Percentiles rank a stretch among this genome's conserved stretches.
phyloP scores from a whole-genome alignment of 2,329 filamentous ascomycete species.

The Elsinoe perseae region DNA sequence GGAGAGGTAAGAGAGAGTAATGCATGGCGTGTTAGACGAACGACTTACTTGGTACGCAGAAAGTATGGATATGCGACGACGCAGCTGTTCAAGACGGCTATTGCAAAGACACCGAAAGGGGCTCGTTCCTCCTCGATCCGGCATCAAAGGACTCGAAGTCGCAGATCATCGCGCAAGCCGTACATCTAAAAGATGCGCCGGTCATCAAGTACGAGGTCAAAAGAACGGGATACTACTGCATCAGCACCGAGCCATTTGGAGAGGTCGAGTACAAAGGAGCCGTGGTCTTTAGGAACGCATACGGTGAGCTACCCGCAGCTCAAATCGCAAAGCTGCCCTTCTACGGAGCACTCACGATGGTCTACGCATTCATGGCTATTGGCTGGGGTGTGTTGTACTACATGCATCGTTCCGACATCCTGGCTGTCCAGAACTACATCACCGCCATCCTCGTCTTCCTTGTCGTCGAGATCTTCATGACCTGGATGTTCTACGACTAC shows the following conservation, averaged over 20 bases:
- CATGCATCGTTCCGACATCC: slow-evolving; percentile 85
- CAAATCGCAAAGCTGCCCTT: slow-evolving; percentile 97
- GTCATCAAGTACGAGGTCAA: slow-evolving; percentile 75
- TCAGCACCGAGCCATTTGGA: slow-evolving; percentile 67
- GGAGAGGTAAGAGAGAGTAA: slow-evolving; percentile 41
- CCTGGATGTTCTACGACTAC: slow-evolving; percentile 98
- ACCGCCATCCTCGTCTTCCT: slow-evolving; percentile 93
- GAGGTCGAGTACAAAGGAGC: slow-evolving; percentile 66
- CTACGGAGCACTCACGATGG: slow-evolving; percentile 87
- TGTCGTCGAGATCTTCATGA: slow-evolving; percentile 93
- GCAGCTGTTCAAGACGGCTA: slow-evolving; percentile 58
- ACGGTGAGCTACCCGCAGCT: slow-evolving; percentile 87
- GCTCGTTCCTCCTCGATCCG: slow-evolving; percentile 71
- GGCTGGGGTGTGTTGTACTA: slow-evolving; percentile 96
- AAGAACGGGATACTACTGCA: slow-evolving; percentile 93
- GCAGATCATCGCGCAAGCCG: slow-evolving; percentile 67
- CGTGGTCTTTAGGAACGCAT: slow-evolving; percentile 90
- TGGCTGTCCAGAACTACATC: slow-evolving; percentile 98
- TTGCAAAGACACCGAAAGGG: slow-evolving; percentile 71
- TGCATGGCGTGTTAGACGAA: background rate
- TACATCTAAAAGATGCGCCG: slow-evolving; percentile 69
- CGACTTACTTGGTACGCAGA: slow-evolving; percentile 34
- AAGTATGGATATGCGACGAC: slow-evolving; percentile 68
- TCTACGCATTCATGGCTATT: slow-evolving; percentile 78
- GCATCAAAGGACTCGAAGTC: slow-evolving; percentile 66